phyloP scores from a whole-genome alignment of 176 grass and related monocot genomes.

The Cenchrus purpureus region DNA sequence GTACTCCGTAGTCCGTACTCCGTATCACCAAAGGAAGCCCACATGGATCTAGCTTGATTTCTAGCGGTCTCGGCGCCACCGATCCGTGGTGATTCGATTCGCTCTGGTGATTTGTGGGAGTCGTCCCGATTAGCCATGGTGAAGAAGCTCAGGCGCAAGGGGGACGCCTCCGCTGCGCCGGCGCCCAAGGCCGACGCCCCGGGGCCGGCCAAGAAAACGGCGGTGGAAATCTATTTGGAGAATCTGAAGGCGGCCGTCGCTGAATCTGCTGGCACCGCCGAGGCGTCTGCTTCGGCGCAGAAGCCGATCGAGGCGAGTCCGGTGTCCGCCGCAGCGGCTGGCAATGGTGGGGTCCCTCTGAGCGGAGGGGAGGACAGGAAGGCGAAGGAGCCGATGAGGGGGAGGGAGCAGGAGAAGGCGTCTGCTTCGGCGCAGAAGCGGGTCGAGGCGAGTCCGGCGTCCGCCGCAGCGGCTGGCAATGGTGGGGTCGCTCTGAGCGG shows the following conservation, averaged over 20 bases:
- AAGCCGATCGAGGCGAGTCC: background rate
- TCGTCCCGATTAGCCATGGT: conserved; percentile 45
- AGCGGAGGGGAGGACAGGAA: background rate
- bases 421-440: conserved; percentile 18
- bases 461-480: background rate
- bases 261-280: background rate
- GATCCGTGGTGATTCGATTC: conserved; percentile 1
- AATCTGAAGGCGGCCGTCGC: conserved; percentile 27
- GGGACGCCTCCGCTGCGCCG: conserved; percentile 3
- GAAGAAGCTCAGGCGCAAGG: conserved; percentile 46
- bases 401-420: conserved; percentile 6
- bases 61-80: background rate
- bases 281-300: conserved; percentile 18
- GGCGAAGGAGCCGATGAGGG: background rate
- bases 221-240: conserved; percentile 22
- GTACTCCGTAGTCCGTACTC: too few species aligned
- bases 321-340: background rate
- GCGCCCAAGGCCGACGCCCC: background rate
- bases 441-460: background rate
- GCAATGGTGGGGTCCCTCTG: background rate
- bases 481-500: background rate
- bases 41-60: background rate
- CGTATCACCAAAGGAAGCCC: background rate
- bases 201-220: background rate
- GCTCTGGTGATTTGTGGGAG: background rate